Base-by-base conservation (phyloP, 768 basidiomycete genomes). In the Imleria badia region DNA sequence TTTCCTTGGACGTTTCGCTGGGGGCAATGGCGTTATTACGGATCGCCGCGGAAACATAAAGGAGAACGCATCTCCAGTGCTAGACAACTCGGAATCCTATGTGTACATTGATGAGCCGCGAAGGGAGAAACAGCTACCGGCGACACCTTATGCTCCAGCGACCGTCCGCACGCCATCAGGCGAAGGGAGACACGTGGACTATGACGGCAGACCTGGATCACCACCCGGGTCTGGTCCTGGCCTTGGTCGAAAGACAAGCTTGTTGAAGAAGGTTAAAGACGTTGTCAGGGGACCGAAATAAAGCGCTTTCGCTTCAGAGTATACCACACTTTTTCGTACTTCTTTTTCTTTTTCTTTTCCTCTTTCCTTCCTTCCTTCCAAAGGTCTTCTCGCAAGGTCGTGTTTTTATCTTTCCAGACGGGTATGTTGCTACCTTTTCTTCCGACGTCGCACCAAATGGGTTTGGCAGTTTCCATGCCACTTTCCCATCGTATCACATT, bases 211-310 rank as follows among this genome's bases (percentile, higher is more conserved):
- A 35, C 62, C 60, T 50, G 60, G 62, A 49, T 70, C 72, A 6
- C 73, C 72, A 6, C 73, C 80, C 12, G 73, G 72, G 36, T 75
- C 67, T 20, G 72, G 72, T 5, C 63, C 65, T 9, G 74, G 76
- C 22, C 77, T 92, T 1, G 85, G 84, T 43, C 78, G 90, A 64
- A 91, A 85, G 78, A 78, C 86, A 2, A 90, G 88, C 66, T 73
- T 92, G 54, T 80, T 91, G 77, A 87, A 86, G 81, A 91, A 87
- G 68, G 81, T 91, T 51, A 86, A 86, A 59, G 79, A 81, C 41
- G 90, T 79, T 6, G 87, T 90, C 47, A 82, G 85, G 55, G 81
- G 84, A 5, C 75, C 75, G 42, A 77, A 76, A 60, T 76, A 65
- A 68, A 44, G 48, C 39, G 20, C n/a, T 31, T 31, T 47, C 26